Evolutionary conservation across 441 rosid species (phyloP), one percentile per base, ranked within the genome.

Genomic region (Lepidium campestre): DNA sequence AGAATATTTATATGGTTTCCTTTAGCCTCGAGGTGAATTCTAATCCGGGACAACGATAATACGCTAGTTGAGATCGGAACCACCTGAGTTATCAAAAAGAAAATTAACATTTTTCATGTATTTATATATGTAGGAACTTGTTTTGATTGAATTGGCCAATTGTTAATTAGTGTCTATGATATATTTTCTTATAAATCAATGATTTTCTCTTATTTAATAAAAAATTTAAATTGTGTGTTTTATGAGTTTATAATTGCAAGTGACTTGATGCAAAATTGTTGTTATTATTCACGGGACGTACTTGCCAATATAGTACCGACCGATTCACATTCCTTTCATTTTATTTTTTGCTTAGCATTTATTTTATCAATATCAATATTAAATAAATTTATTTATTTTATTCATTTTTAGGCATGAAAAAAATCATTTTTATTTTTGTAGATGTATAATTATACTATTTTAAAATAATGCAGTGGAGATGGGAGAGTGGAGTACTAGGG

Each of bases 401-500:
- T 7, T 11, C 11, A 59, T 27, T n/a, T 9, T 57, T 7, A n/a
- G 25, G 12, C 19, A n/a, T n/a, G 12, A 3, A 47, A 4, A 15
- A 37, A n/a, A n/a, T n/a, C n/a, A n/a, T n/a, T 6, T 2, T 22
- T 8, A n/a, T 11, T 7, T 5, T 25, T 52, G 15, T 1, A 2
- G 27, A 27, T 2, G 9, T 6, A 32, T 10, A 5, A 17, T 9
- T 3, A 27, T 7, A 3, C 11, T 35, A 14, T 58, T 55, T 7
- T 3, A 31, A 72, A 75, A 45, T 40, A 27, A 66, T 72, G 72
- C 83, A 85, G 90, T 85, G 90, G 90, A 77, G 79, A 77, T 85
- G 90, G 90, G 84, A 85, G 49, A 81, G 84, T 77, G 84, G 63
- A 5, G 58, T 81, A 10, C 54, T 85, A 11, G 86, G 90, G 44